Percentiles rank a stretch among this genome's conserved stretches.
These are phyloP conservation scores for Fragilaria radians DNA, from an alignment of 108 stramenopile genomes.

Conservation along the genomic window DNA sequence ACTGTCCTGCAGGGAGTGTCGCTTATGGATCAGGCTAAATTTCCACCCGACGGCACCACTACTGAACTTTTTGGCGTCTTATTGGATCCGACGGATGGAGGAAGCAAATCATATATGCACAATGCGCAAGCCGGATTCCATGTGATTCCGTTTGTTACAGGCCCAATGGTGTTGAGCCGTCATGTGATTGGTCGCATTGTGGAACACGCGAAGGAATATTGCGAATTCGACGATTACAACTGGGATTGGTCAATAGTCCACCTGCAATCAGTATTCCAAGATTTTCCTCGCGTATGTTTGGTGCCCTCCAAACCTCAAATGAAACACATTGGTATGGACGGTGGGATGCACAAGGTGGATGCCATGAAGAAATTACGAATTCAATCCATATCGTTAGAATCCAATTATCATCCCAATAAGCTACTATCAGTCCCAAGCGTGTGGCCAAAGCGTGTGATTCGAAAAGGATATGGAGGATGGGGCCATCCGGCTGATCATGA, in stretches of 20 bases:
- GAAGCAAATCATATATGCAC: slow-evolving; percentile 2
- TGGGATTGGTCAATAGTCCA: slow-evolving; percentile 56
- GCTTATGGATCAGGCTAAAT: not conserved
- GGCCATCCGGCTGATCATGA: slow-evolving; percentile 47
- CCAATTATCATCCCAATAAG: not conserved
- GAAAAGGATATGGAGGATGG: slow-evolving; percentile 47
- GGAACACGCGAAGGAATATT: slow-evolving; percentile 29
- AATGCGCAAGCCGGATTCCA: slow-evolving; percentile 5
- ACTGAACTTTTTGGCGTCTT: slow-evolving; percentile 29
- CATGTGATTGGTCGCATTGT: slow-evolving; percentile 24
- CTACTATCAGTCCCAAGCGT: slow-evolving; percentile 11
- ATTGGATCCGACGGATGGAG: slow-evolving; percentile 29
- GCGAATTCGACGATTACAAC: slow-evolving; percentile 52
- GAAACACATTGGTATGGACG: slow-evolving; percentile 46
- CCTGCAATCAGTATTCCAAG: slow-evolving; percentile 10
- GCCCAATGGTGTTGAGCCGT: slow-evolving; percentile 43
- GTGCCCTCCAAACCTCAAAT: slow-evolving; percentile 27
- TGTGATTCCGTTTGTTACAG: slow-evolving; percentile 9
- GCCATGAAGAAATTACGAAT: not conserved
- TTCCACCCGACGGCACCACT: not conserved
- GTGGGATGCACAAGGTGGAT: slow-evolving; percentile 36
- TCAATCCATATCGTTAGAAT: not conserved
- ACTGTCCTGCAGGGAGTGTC: slow-evolving; percentile 21
- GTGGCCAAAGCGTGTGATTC: not conserved
- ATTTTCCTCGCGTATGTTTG: slow-evolving; percentile 25